These are phyloP conservation scores for Botrytis galanthina DNA, from an alignment of 2,329 filamentous ascomycete genomes.

Conservation along the genomic window DNA sequence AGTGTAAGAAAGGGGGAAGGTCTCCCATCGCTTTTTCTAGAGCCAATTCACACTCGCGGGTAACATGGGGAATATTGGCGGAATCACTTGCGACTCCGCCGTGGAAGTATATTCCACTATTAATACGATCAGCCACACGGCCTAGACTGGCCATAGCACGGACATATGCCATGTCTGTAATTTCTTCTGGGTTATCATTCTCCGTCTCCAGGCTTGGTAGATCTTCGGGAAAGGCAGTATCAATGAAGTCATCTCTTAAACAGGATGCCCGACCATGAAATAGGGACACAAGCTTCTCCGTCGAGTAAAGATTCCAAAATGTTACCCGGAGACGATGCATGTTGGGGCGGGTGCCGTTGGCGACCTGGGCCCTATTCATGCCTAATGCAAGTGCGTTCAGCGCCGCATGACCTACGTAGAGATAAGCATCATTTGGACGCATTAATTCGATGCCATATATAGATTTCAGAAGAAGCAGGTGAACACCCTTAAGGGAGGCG, in stretches of 20 bases:
- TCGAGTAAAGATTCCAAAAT: constrained; percentile 8
- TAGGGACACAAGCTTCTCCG: neutral
- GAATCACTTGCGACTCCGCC: neutral
- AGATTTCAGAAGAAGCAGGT: neutral
- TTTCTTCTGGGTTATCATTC: neutral
- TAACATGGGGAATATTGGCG: neutral
- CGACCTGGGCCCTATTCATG: constrained; percentile 3
- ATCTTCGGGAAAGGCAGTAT: constrained; percentile 1
- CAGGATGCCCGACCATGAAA: neutral
- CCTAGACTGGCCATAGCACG: neutral
- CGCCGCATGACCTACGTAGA: neutral
- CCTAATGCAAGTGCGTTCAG: neutral
- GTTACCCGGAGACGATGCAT: neutral
- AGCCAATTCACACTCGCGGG: neutral
- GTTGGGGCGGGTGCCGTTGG: neutral
- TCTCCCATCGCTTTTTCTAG: neutral
- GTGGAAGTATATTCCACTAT: neutral
- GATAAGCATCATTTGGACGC: neutral
- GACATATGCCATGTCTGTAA: neutral
- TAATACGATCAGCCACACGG: neutral
- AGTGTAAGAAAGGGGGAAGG: neutral
- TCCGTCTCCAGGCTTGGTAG: neutral
- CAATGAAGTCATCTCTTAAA: neutral
- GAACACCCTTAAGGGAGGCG: neutral
- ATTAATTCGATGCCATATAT: constrained; percentile 1